Percentiles rank a stretch among this genome's conserved stretches.
Evolutionary conservation across 148 eudicot genomes (phyloP).

Genomic region (Vaccinium vitisidaea): DNA sequence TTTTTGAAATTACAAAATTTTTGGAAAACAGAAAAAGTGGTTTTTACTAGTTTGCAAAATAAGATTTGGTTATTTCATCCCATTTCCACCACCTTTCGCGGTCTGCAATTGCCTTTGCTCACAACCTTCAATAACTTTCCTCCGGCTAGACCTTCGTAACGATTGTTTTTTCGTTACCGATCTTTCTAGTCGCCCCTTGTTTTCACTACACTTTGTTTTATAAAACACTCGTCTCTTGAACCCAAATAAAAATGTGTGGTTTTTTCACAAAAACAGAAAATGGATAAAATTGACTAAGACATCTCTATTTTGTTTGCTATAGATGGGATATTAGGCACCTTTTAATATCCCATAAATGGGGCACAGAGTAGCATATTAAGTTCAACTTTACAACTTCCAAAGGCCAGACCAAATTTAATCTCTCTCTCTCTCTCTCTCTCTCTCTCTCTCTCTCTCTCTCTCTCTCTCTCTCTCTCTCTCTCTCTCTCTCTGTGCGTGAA

Average conservation of each 20-base stretch:
- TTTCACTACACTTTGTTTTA: neutral
- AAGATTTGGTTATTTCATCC: neutral
- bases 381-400: neutral
- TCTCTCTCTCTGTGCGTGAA: neutral
- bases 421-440: neutral
- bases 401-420: neutral
- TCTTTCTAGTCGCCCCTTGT: neutral
- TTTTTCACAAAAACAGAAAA: too few relatives aligned
- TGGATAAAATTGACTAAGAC: too few relatives aligned
- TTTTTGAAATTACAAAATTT: too few relatives aligned
- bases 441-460: too few relatives aligned
- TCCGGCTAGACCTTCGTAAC: too few relatives aligned
- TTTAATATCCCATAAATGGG: neutral
- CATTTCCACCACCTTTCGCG: too few relatives aligned
- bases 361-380: neutral
- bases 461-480: too few relatives aligned
- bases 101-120: too few relatives aligned
- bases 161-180: neutral
- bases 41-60: neutral
- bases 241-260: too few relatives aligned
- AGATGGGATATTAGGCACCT: neutral
- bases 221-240: too few relatives aligned
- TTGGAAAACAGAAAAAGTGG: neutral
- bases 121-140: too few relatives aligned
- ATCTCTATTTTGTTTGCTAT: too few relatives aligned